Evolutionary conservation across 352 stramenopile species (phyloP).

Genomic region (Phytophthora niederhauseri): DNA sequence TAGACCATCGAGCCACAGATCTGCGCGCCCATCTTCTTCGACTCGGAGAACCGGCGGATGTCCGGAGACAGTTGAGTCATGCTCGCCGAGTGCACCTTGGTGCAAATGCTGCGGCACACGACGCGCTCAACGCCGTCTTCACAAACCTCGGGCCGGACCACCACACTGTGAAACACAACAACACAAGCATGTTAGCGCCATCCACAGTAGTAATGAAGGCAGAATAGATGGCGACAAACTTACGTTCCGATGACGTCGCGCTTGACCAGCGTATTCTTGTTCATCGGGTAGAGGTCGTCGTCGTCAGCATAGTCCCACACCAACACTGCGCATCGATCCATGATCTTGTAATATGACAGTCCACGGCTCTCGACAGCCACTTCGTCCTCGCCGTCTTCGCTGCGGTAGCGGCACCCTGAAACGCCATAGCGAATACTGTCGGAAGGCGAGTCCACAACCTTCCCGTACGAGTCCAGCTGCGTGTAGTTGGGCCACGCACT

Average conservation of each 20-base stretch:
- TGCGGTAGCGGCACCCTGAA: constrained; percentile 37
- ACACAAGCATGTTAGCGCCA: constrained; percentile 19
- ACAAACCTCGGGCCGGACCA: constrained; percentile 41
- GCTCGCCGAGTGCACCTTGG: constrained; percentile 36
- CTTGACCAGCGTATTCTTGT: constrained; percentile 32
- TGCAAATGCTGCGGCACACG: constrained; percentile 44
- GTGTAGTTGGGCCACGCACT: constrained; percentile 38
- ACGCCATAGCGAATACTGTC: constrained; percentile 41
- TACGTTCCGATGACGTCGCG: constrained; percentile 48
- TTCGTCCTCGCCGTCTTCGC: constrained; percentile 35
- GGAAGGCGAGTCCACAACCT: constrained; percentile 33
- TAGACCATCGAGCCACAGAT: constrained; percentile 41
- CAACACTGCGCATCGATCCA: constrained; percentile 31
- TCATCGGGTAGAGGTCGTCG: constrained; percentile 40
- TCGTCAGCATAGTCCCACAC: constrained; percentile 42
- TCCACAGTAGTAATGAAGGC: background rate
- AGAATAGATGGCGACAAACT: constrained; percentile 7
- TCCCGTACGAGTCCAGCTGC: constrained; percentile 34
- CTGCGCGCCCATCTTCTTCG: constrained; percentile 39
- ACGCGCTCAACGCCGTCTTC: constrained; percentile 42
- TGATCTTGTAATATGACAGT: constrained; percentile 43
- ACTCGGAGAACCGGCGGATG: constrained; percentile 37
- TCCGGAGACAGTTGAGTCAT: constrained; percentile 28
- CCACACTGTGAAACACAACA: constrained; percentile 28
- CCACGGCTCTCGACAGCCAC: constrained; percentile 36